Conservation (phyloP, 495 filamentous ascomycete genomes). For the Neurospora sublineolata region DNA sequence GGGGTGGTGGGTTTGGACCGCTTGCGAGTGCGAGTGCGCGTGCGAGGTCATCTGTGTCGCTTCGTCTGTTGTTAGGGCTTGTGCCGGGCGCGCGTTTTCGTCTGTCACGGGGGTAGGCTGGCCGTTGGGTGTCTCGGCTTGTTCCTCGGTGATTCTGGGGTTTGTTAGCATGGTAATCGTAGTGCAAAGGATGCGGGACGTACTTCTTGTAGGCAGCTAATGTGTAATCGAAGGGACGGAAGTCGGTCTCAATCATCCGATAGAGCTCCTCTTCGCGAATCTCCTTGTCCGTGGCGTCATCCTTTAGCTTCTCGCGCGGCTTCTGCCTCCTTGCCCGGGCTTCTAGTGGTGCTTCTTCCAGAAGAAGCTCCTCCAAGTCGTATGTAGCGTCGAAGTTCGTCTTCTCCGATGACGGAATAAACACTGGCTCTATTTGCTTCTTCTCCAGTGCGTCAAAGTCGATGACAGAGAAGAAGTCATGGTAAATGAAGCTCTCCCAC, state of each 20-base stretch:
- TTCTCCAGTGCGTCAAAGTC: slow-evolving; percentile 78
- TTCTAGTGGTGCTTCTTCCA: slow-evolving; percentile 93
- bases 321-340: slow-evolving; percentile 87
- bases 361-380: slow-evolving; percentile 82
- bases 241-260: slow-evolving; percentile 85
- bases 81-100: slow-evolving; percentile 16
- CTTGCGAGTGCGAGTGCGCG: slow-evolving; percentile 6
- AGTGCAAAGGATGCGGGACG: slow-evolving; percentile 5
- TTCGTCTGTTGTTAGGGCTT: slow-evolving; percentile 35
- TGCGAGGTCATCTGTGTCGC: slow-evolving; percentile 8
- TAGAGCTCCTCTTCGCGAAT: slow-evolving; percentile 90
- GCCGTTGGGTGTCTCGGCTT: slow-evolving; percentile 3
- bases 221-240: slow-evolving; percentile 94
- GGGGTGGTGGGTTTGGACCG: slow-evolving; percentile 7
- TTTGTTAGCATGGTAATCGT: slow-evolving; percentile 1
- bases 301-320: slow-evolving; percentile 77
- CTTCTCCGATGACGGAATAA: slow-evolving; percentile 88
- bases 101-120: slow-evolving; percentile 1
- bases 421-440: slow-evolving; percentile 86
- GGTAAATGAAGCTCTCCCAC: slow-evolving; percentile 70
- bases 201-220: slow-evolving; percentile 55
- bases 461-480: slow-evolving; percentile 78
- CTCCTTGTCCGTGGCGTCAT: slow-evolving; percentile 92
- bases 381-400: slow-evolving; percentile 99
- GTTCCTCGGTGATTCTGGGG: slow-evolving; percentile 11